Percentiles rank a stretch among this genome's conserved stretches.
These are phyloP conservation scores for Malus hybrid DNA, from an alignment of 331 rosid species.

Conservation along the genomic window DNA sequence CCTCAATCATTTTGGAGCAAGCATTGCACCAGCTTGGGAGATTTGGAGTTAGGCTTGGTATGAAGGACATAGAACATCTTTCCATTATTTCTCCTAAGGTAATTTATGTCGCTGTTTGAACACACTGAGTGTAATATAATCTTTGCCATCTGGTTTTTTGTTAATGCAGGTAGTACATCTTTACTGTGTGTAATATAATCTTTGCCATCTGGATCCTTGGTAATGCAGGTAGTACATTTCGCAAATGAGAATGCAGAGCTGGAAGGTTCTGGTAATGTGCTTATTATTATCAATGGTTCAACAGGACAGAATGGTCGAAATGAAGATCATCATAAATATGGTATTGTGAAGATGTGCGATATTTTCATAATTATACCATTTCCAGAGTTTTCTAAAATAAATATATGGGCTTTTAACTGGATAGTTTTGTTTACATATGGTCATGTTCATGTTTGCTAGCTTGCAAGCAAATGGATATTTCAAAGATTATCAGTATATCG, in stretches of 20 bases:
- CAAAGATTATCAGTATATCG: conserved; percentile 40
- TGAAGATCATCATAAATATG: conserved; percentile 25
- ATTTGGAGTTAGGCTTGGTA: conserved; percentile 42
- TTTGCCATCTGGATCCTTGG: not conserved
- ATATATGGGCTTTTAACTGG: not conserved
- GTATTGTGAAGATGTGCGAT: conserved; percentile 23
- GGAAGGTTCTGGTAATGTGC: conserved; percentile 32
- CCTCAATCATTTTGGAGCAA: conserved; percentile 36
- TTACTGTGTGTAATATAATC: not conserved
- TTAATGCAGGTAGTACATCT: not conserved
- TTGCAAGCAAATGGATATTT: conserved; percentile 31
- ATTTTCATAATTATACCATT: not conserved
- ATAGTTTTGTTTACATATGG: conserved; percentile 7
- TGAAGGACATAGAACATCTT: conserved; percentile 53
- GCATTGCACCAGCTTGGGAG: conserved; percentile 43
- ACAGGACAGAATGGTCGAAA: conserved; percentile 16
- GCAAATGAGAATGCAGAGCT: conserved; percentile 27
- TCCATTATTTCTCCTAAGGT: conserved; percentile 71
- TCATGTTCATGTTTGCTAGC: conserved; percentile 33
- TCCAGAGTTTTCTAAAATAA: conserved; percentile 2
- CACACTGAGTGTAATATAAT: not conserved
- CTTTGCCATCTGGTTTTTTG: not conserved
- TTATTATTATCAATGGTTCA: conserved; percentile 29
- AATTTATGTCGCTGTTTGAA: not conserved
- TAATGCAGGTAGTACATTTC: conserved; percentile 53